Evolutionary conservation across 345 rosid genomes (phyloP).

Genomic region (Boechera divaricarpa): DNA sequence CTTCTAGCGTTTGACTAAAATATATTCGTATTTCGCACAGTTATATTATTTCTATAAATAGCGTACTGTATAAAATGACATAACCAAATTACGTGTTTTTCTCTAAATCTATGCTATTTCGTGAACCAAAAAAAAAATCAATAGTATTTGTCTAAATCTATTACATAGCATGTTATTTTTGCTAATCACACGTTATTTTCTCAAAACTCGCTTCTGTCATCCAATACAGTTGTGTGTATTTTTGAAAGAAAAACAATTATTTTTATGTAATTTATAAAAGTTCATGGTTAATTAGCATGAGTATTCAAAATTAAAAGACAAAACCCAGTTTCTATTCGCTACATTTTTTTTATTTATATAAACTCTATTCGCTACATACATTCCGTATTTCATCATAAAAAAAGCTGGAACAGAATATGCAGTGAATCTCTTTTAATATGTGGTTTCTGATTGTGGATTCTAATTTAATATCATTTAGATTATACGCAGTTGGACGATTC

Average conservation of each 20-base stretch:
- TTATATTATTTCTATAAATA: too few relatives aligned
- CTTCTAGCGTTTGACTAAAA: not conserved
- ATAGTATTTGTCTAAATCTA: not conserved
- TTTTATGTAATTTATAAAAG: not conserved
- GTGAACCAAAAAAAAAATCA: not conserved
- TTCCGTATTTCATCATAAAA: not conserved
- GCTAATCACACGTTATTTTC: too few relatives aligned
- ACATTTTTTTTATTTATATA: not conserved
- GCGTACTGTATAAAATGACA: not conserved
- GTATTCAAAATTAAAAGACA: not conserved
- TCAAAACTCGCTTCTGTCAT: too few relatives aligned
- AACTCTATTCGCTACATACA: not conserved
- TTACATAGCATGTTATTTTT: too few relatives aligned
- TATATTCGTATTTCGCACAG: not conserved
- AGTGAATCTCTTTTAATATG: constrained; percentile 25
- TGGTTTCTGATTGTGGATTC: not conserved
- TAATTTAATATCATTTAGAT: not conserved
- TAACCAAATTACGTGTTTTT: not conserved
- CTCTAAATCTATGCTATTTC: not conserved
- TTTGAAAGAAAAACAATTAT: not conserved
- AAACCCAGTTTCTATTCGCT: not conserved
- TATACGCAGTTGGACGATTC: constrained; percentile 14
- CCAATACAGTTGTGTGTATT: not conserved
- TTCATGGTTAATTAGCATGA: not conserved
- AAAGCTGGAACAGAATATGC: constrained; percentile 5